Conservation (phyloP, 768 basidiomycete genomes). For the Suillus subaureus region DNA sequence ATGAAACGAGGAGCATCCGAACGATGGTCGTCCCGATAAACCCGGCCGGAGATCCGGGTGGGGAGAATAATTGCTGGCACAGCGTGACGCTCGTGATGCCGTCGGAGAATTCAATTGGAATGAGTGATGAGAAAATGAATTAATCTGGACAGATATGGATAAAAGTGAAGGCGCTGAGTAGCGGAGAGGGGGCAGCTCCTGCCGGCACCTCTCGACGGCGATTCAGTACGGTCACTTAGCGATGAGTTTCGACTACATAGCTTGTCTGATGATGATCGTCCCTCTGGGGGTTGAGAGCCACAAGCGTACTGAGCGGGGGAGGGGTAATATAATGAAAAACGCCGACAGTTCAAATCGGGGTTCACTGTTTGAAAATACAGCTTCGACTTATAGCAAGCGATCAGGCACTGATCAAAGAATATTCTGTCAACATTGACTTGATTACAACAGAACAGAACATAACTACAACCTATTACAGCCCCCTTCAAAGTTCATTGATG, state of each 20-base stretch:
- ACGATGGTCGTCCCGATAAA: background rate
- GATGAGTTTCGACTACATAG: background rate
- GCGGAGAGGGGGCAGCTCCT: background rate
- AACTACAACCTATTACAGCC: background rate
- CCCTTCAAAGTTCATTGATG: background rate
- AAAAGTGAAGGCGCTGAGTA: background rate
- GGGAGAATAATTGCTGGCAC: background rate
- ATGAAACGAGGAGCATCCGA: conserved; percentile 3
- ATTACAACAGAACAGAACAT: background rate
- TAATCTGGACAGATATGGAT: background rate
- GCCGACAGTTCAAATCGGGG: background rate
- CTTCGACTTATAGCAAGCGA: conserved; percentile 1
- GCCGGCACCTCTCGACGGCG: background rate
- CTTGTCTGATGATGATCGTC: background rate
- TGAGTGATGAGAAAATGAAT: conserved; percentile 6
- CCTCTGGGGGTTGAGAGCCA: background rate
- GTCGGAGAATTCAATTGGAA: background rate
- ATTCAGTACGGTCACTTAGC: too few species aligned
- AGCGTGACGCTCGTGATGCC: background rate
- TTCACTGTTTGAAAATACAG: background rate
- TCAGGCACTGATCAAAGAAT: background rate
- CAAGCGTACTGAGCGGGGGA: background rate
- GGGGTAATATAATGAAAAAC: background rate
- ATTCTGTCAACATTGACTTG: background rate
- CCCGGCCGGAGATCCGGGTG: background rate